phyloP scores from a whole-genome alignment of 352 stramenopile species.

The Pythium volutum region DNA sequence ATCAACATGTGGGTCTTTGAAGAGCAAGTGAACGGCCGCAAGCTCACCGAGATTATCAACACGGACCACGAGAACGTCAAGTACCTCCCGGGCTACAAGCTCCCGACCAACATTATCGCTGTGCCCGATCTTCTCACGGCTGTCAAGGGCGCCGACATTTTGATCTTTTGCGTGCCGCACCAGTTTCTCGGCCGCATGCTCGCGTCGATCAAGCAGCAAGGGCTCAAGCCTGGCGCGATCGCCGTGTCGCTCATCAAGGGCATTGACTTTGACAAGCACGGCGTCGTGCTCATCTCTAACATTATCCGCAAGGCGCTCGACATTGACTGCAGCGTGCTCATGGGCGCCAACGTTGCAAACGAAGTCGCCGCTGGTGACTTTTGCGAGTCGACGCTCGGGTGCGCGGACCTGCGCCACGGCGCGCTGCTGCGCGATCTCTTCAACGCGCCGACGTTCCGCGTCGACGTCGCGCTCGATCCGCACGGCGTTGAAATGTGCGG shows the following conservation, averaged over 20 bases:
- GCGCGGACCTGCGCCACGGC: slow-evolving; percentile 62
- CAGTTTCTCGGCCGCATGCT: slow-evolving; percentile 93
- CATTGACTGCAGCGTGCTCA: slow-evolving; percentile 91
- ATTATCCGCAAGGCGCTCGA: slow-evolving; percentile 86
- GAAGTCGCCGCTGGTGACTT: slow-evolving; percentile 95
- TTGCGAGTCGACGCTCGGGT: slow-evolving; percentile 96
- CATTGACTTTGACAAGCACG: slow-evolving; percentile 85
- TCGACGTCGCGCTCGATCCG: slow-evolving; percentile 93
- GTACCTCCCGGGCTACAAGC: slow-evolving; percentile 85
- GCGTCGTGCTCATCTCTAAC: slow-evolving; percentile 84
- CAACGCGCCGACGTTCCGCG: slow-evolving; percentile 87
- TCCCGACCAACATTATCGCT: slow-evolving; percentile 93
- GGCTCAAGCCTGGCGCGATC: slow-evolving; percentile 53
- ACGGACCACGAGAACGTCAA: slow-evolving; percentile 97
- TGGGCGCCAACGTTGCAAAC: slow-evolving; percentile 97
- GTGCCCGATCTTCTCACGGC: slow-evolving; percentile 90
- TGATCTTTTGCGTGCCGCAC: slow-evolving; percentile 97
- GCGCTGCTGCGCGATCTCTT: slow-evolving; percentile 75
- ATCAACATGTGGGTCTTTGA: slow-evolving; percentile 99
- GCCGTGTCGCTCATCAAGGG: slow-evolving; percentile 92
- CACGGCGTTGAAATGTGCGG: slow-evolving; percentile 95
- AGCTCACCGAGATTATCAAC: slow-evolving; percentile 97
- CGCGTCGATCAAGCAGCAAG: slow-evolving; percentile 82
- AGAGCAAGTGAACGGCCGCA: slow-evolving; percentile 82
- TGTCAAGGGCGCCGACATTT: slow-evolving; percentile 86